Percentiles rank a stretch among this genome's conserved stretches.
These are phyloP conservation scores for Cerioporus squamosus DNA, from an alignment of 1,284 basidiomycete species.

Conservation along the genomic window DNA sequence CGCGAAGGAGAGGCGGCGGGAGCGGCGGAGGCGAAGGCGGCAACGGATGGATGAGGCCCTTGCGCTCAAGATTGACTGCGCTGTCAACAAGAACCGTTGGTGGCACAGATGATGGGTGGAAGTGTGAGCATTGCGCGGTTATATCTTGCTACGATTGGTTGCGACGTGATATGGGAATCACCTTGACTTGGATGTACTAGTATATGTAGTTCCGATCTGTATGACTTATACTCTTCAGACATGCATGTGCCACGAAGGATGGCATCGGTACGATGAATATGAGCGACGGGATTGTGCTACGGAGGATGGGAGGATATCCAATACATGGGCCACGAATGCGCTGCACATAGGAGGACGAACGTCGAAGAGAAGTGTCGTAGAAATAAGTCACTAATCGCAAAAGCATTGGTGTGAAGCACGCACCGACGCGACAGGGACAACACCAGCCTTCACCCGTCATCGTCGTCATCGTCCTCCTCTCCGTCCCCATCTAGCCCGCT, in stretches of 20 bases:
- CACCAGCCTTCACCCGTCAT: not conserved
- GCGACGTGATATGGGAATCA: no score
- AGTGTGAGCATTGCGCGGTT: no score
- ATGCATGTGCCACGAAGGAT: no score
- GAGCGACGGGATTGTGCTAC: no score
- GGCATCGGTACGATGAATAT: no score
- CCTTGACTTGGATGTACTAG: not conserved
- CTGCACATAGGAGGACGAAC: no score
- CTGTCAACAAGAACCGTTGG: constrained; percentile 14
- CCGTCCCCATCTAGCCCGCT: constrained; percentile 6
- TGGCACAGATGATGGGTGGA: constrained; percentile 12
- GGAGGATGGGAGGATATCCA: not conserved
- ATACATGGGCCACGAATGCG: no score
- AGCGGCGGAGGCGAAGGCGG: constrained; percentile 23
- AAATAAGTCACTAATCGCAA: no score
- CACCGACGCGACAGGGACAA: not conserved
- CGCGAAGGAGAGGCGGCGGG: constrained; percentile 21
- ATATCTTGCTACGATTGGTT: no score
- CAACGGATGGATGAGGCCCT: constrained; percentile 21
- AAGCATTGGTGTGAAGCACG: not conserved
- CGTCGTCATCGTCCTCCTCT: constrained; percentile 4
- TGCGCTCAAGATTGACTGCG: constrained; percentile 15
- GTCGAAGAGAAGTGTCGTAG: no score
- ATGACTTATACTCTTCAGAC: no score
- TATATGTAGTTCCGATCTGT: not conserved